A percentile compares a stretch with the other conserved stretches of the same genome.
These are phyloP conservation scores for Panicum virgatum DNA, from an alignment of 202 grass and related monocot species.

Conservation along the genomic window DNA sequence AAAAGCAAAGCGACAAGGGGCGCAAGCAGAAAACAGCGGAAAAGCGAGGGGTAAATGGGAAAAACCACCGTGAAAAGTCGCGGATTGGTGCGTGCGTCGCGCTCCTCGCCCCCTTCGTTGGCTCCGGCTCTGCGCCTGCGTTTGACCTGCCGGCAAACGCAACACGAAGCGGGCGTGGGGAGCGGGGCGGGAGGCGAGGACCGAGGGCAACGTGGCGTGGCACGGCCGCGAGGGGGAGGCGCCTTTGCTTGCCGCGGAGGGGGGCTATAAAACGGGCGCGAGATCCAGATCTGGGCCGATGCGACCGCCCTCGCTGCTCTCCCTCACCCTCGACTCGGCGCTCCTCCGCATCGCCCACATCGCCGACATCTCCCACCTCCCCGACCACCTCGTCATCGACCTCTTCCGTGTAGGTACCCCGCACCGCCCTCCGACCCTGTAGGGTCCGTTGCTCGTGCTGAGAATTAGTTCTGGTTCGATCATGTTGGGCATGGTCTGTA, in stretches of 20 bases:
- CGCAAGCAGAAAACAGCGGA: no score
- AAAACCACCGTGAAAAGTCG: neutral
- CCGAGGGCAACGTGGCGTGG: slow-evolving; percentile 44
- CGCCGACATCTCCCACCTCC: slow-evolving; percentile 68
- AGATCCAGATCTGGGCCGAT: slow-evolving; percentile 70
- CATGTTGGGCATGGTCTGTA: neutral
- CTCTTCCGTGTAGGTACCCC: slow-evolving; percentile 62
- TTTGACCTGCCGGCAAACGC: slow-evolving; percentile 30
- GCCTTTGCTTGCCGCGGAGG: slow-evolving; percentile 27
- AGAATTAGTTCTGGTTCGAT: neutral
- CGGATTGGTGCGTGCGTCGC: neutral
- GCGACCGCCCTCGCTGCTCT: slow-evolving; percentile 78
- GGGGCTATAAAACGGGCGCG: slow-evolving; percentile 27
- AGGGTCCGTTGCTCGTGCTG: neutral
- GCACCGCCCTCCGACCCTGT: neutral
- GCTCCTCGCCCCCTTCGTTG: neutral
- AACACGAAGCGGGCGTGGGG: slow-evolving; percentile 7
- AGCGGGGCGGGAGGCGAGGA: slow-evolving; percentile 24
- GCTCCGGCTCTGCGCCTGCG: neutral
- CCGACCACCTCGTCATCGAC: slow-evolving; percentile 84
- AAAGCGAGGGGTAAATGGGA: neutral
- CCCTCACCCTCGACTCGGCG: slow-evolving; percentile 83
- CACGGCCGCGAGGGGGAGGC: neutral
- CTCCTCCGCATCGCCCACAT: slow-evolving; percentile 66
- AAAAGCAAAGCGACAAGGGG: neutral